These are phyloP conservation scores for Pythium rhizo-oryzae DNA, from an alignment of 352 stramenopile species.

Conservation along the genomic window DNA sequence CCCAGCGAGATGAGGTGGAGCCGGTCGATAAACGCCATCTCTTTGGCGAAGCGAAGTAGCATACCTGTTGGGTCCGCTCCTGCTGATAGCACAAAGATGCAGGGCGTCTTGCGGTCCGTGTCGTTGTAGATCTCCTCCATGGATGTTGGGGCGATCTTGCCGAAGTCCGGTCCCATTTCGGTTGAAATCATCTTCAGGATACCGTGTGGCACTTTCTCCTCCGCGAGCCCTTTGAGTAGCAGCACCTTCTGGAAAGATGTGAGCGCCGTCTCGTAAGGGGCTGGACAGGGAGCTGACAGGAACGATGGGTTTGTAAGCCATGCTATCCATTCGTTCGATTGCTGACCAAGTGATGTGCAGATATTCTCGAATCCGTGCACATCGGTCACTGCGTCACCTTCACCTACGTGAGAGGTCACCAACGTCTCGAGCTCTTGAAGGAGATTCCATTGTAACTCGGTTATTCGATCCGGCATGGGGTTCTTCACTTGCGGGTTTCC, in stretches of 20 bases:
- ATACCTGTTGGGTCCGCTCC: constrained; percentile 93
- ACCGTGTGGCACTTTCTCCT: constrained; percentile 90
- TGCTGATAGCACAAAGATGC: constrained; percentile 93
- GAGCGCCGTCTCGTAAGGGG: constrained; percentile 41
- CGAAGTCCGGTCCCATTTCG: constrained; percentile 88
- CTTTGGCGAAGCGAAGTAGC: constrained; percentile 92
- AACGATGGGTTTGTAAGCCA: constrained; percentile 61
- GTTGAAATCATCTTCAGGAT: constrained; percentile 86
- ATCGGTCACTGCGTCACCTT: constrained; percentile 6
- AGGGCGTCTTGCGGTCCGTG: constrained; percentile 91
- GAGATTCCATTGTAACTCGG: constrained; percentile 82
- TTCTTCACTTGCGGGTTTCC: constrained; percentile 41
- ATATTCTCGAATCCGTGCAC: constrained; percentile 61
- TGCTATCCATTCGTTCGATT: constrained; percentile 59
- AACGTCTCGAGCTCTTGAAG: constrained; percentile 77
- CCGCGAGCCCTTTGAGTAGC: constrained; percentile 77
- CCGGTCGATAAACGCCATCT: constrained; percentile 85
- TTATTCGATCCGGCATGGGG: constrained; percentile 69
- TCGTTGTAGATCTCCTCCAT: constrained; percentile 96
- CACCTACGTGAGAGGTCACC: constrained; percentile 33
- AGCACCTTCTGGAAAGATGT: constrained; percentile 79
- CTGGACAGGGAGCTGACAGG: constrained; percentile 48
- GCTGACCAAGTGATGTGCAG: constrained; percentile 56
- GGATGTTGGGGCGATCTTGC: constrained; percentile 72
- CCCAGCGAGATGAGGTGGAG: constrained; percentile 93